Evolutionary conservation across 1,139 yeast genomes (phyloP).

Genomic region (Torulaspora pretoriensis): DNA sequence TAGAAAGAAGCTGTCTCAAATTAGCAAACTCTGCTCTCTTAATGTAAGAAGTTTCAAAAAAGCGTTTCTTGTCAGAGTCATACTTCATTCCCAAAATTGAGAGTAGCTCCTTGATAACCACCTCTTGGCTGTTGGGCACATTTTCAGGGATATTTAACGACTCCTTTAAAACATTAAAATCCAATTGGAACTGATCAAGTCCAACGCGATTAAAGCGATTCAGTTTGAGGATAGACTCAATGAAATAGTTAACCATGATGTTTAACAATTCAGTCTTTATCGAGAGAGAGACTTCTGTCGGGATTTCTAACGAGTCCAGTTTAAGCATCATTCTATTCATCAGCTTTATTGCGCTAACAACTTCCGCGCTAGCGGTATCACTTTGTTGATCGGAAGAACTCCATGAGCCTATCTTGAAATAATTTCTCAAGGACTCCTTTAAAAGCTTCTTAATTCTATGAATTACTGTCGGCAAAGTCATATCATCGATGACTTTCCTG

Average conservation of each 20-base stretch:
- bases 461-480: conserved; percentile 28
- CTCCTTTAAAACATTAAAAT: conserved; percentile 47
- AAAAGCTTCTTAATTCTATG: conserved; percentile 32
- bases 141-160: conserved; percentile 38
- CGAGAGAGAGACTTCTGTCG: conserved; percentile 28
- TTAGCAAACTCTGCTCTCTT: conserved; percentile 33
- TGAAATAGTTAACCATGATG: conserved; percentile 47
- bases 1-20: conserved; percentile 24
- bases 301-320: conserved; percentile 31
- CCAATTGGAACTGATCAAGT: conserved; percentile 51
- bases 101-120: conserved; percentile 40
- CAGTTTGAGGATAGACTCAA: conserved; percentile 58
- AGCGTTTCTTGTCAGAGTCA: conserved; percentile 38
- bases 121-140: conserved; percentile 38
- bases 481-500: conserved; percentile 20
- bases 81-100: conserved; percentile 39
- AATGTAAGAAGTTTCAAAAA: conserved; percentile 34
- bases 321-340: conserved; percentile 33
- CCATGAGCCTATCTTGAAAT: conserved; percentile 33
- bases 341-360: conserved; percentile 26
- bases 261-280: conserved; percentile 43
- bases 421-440: conserved; percentile 29
- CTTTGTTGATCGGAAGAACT: conserved; percentile 12
- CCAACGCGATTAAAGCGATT: conserved; percentile 60
- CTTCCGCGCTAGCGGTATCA: conserved; percentile 24